Evolutionary conservation across 179 eudicot genomes (phyloP).

Genomic region (Pouteria campechiana): DNA sequence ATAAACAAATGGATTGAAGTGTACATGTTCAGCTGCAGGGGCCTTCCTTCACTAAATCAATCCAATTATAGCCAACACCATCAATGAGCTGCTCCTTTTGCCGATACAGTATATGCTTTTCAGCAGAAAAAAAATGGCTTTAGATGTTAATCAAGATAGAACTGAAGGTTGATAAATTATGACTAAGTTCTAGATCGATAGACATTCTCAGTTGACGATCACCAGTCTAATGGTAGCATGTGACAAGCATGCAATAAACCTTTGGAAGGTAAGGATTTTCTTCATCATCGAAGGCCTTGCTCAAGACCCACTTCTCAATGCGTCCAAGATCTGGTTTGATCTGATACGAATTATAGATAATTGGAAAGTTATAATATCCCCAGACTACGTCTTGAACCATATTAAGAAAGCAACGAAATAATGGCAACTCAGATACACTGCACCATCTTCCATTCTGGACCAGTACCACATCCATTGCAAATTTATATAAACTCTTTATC

Average conservation of each 20-base stretch:
- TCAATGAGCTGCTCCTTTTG: constrained; percentile 97
- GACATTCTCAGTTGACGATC: not conserved
- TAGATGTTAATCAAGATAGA: not conserved
- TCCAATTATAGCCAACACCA: constrained; percentile 97
- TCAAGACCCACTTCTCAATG: constrained; percentile 83
- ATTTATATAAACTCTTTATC: constrained; percentile 76
- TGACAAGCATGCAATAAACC: constrained; percentile 15
- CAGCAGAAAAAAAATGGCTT: not conserved
- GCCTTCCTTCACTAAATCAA: constrained; percentile 84
- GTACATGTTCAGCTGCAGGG: constrained; percentile 66
- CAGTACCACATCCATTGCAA: constrained; percentile 82
- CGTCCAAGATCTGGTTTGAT: constrained; percentile 51
- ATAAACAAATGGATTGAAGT: not conserved
- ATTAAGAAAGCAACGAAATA: not conserved
- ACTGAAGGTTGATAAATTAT: not conserved
- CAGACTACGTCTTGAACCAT: not conserved
- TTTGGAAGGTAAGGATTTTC: constrained; percentile 72
- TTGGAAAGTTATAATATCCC: not conserved
- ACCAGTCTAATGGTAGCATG: not conserved
- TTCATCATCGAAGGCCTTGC: constrained; percentile 88
- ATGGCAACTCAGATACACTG: not conserved
- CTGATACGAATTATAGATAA: constrained; percentile 18
- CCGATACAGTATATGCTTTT: constrained; percentile 83
- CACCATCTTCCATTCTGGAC: constrained; percentile 93
- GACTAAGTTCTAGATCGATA: not conserved